Evolutionary conservation across 2,329 filamentous ascomycete species (phyloP).

Genomic region (Xylariaceae sp.): DNA sequence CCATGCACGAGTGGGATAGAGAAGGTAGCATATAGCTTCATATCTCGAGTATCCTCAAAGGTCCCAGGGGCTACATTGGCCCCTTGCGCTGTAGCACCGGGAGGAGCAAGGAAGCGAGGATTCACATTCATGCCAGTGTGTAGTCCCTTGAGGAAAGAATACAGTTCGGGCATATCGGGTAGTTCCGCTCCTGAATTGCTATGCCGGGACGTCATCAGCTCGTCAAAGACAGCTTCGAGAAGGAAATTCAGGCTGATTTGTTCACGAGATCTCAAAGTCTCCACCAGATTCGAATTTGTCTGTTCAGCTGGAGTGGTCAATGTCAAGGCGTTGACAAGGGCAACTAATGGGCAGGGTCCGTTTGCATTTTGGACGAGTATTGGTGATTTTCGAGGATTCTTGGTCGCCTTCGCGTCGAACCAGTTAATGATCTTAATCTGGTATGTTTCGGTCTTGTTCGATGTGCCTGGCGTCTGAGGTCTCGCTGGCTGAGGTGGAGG

Average conservation of each 20-base stretch:
- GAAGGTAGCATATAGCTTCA: conserved; percentile 89
- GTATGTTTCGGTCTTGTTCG: conserved; percentile 70
- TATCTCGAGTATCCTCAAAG: conserved; percentile 83
- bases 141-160: conserved; percentile 79
- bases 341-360: conserved; percentile 88
- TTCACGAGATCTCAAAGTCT: conserved; percentile 74
- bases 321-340: conserved; percentile 86
- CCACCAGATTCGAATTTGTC: conserved; percentile 66
- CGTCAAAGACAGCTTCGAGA: conserved; percentile 86
- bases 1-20: conserved; percentile 86
- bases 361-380: conserved; percentile 92
- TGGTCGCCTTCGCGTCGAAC: conserved; percentile 59
- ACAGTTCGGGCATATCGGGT: conserved; percentile 84
- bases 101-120: conserved; percentile 70
- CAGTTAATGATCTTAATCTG: conserved; percentile 89
- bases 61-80: conserved; percentile 56
- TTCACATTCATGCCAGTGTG: conserved; percentile 99
- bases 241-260: conserved; percentile 83
- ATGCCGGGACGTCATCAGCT: conserved; percentile 75
- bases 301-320: conserved; percentile 68
- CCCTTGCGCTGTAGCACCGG: conserved; percentile 42
- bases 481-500: conserved; percentile 36
- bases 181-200: conserved; percentile 59
- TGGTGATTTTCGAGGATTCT: conserved; percentile 71
- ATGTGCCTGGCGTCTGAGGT: conserved; percentile 30